Percentiles rank a stretch among this genome's conserved stretches.
Conservation (phyloP, 2,329 filamentous ascomycete species). For the Ophiocordyceps unilateralis region DNA sequence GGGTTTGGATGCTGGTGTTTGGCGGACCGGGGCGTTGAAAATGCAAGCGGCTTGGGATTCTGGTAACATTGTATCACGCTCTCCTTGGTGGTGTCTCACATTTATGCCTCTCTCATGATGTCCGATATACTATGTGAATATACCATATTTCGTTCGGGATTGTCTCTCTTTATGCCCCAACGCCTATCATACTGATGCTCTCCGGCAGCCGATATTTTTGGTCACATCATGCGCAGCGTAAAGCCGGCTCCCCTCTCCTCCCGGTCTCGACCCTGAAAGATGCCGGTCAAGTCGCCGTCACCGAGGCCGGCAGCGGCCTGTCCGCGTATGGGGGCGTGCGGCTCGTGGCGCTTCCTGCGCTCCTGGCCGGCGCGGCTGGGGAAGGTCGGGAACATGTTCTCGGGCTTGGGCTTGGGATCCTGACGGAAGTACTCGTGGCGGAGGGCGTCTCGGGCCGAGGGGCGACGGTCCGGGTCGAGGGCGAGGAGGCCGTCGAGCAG, state of each 20-base stretch:
- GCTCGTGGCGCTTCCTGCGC: constrained; percentile 52
- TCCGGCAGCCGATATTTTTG: too few species aligned
- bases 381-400: constrained; percentile 91
- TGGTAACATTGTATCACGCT: not conserved
- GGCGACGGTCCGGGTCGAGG: constrained; percentile 56
- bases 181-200: not conserved
- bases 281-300: constrained; percentile 48
- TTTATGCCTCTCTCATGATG: not conserved
- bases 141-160: not conserved
- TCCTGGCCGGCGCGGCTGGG: constrained; percentile 91
- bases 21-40: not conserved
- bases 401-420: constrained; percentile 76
- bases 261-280: constrained; percentile 49
- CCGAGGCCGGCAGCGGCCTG: constrained; percentile 36
- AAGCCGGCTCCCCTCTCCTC: constrained; percentile 51
- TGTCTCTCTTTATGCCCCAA: not conserved
- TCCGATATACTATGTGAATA: not conserved
- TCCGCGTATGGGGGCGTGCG: constrained; percentile 68
- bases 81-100: not conserved
- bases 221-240: constrained; percentile 40
- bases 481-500: constrained; percentile 55
- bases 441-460: constrained; percentile 57
- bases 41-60: not conserved
- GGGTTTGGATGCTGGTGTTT: not conserved
- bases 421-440: constrained; percentile 73